Conservation (phyloP, 2,329 filamentous ascomycete genomes). For the Claviceps africana region DNA sequence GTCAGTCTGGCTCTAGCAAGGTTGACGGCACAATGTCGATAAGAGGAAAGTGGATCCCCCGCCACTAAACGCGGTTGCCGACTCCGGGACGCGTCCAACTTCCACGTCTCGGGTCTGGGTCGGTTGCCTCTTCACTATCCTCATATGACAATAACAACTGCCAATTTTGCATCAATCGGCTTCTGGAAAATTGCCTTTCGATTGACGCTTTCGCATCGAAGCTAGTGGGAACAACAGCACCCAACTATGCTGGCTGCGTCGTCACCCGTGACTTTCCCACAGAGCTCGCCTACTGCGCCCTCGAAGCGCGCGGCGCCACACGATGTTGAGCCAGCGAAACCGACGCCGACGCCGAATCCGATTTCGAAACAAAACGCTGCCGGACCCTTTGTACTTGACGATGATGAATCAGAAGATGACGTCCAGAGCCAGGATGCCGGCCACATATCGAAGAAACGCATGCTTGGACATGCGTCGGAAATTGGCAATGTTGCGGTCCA, state of each 20-base stretch:
- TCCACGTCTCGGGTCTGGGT: background rate
- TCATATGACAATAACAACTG: background rate
- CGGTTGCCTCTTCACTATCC: background rate
- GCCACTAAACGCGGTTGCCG: constrained; percentile 15
- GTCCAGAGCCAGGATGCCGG: constrained; percentile 3
- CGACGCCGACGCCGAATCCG: constrained; percentile 23
- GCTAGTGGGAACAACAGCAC: background rate
- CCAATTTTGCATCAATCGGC: background rate
- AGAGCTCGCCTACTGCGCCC: constrained; percentile 28
- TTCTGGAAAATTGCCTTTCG: background rate
- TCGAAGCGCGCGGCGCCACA: constrained; percentile 24
- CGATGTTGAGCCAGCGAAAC: constrained; percentile 19
- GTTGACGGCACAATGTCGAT: background rate
- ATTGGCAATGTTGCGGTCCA: background rate
- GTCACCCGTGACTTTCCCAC: constrained; percentile 42
- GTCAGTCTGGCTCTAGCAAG: too few species aligned
- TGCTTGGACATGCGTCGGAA: constrained; percentile 14
- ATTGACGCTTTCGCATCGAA: background rate
- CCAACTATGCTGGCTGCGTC: constrained; percentile 42
- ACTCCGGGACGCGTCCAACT: constrained; percentile 5
- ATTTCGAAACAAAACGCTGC: constrained; percentile 20
- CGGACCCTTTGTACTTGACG: constrained; percentile 27
- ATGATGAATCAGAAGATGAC: constrained; percentile 12
- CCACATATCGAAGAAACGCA: constrained; percentile 18
- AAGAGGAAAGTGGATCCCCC: constrained; percentile 7